phyloP scores from a whole-genome alignment of 1,284 basidiomycete species.

The Bondarzewia mesenterica region DNA sequence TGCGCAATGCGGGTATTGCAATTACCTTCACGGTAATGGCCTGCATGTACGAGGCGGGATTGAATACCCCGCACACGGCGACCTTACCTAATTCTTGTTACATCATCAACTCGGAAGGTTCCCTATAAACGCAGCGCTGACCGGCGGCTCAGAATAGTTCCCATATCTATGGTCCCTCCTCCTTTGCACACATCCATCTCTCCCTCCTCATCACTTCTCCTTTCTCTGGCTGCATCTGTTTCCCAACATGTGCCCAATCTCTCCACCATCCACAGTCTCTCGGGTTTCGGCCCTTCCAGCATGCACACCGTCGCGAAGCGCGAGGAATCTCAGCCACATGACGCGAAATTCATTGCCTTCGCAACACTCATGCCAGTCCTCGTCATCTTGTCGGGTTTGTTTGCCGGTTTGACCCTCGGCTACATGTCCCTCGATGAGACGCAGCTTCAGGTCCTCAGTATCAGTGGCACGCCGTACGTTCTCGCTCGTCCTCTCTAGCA shows the following conservation, averaged over 20 bases:
- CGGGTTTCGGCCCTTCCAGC: conserved; percentile 3
- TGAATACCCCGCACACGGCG: too few relatives aligned
- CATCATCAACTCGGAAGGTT: too few relatives aligned
- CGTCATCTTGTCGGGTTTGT: conserved; percentile 54
- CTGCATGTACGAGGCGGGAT: too few relatives aligned
- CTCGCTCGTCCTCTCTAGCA: neutral
- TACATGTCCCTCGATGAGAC: conserved; percentile 95
- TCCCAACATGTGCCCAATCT: conserved; percentile 37
- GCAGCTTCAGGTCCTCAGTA: conserved; percentile 80
- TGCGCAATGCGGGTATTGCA: too few relatives aligned
- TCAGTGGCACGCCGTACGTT: conserved; percentile 74
- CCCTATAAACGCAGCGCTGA: neutral
- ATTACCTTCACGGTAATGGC: too few relatives aligned
- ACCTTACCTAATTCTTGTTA: too few relatives aligned
- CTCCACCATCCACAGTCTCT: conserved; percentile 9
- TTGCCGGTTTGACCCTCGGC: conserved; percentile 76
- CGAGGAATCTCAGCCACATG: conserved; percentile 21
- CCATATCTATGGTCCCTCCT: conserved; percentile 9
- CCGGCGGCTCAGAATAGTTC: neutral
- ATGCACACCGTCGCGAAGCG: conserved; percentile 22
- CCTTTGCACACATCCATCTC: conserved; percentile 7
- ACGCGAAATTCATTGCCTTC: conserved; percentile 34
- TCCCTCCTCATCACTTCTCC: conserved; percentile 9
- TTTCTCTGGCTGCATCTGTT: conserved; percentile 11
- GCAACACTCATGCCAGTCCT: conserved; percentile 52